Conservation (phyloP, 805 yeast genomes). For the Blastobotrys peoriensis region DNA sequence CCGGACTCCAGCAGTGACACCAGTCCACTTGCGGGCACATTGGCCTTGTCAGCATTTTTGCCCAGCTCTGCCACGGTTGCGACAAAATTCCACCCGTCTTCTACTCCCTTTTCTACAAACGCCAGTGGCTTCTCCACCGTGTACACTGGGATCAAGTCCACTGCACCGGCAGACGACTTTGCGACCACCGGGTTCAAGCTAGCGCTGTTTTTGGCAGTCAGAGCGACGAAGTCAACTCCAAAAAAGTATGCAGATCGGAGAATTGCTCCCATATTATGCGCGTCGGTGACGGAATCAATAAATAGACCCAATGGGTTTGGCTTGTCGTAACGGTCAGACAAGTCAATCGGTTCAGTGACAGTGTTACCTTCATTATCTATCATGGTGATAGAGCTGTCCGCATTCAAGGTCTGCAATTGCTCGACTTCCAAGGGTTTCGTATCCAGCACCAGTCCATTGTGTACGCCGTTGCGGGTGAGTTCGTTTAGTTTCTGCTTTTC, state of each 20-base stretch:
- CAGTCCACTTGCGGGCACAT: conserved; percentile 40
- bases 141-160: conserved; percentile 64
- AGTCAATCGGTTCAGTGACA: background rate
- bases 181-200: conserved; percentile 70
- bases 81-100: conserved; percentile 66
- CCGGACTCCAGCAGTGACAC: conserved; percentile 36
- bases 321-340: conserved; percentile 10
- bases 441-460: conserved; percentile 73
- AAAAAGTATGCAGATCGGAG: conserved; percentile 72
- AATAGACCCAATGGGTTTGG: conserved; percentile 61
- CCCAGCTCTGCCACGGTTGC: conserved; percentile 38
- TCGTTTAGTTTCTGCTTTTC: conserved; percentile 47
- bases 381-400: background rate
- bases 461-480: conserved; percentile 63
- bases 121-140: conserved; percentile 51
- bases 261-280: conserved; percentile 83
- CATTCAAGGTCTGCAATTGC: conserved; percentile 26
- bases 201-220: conserved; percentile 67
- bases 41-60: conserved; percentile 29
- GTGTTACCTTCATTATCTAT: background rate
- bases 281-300: conserved; percentile 76
- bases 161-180: conserved; percentile 80
- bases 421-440: conserved; percentile 46
- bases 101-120: conserved; percentile 51
- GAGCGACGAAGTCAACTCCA: conserved; percentile 73